Evolutionary conservation across 208 protist genomes (phyloP).

Genomic region (Crithidia acanthocephali): DNA sequence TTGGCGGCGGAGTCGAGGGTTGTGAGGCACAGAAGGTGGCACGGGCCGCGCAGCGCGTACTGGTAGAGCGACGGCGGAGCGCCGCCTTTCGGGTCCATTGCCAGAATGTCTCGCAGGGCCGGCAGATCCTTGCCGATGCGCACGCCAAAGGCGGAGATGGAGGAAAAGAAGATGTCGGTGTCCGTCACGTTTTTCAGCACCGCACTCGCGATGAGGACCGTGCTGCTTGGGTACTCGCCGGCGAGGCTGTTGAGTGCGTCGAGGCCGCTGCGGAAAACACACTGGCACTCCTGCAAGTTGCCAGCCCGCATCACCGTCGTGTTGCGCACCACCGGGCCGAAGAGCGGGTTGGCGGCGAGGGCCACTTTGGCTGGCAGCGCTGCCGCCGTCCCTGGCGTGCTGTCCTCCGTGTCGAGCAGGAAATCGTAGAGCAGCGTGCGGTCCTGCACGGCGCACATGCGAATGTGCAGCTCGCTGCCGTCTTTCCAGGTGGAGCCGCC

Average conservation of each 20-base stretch:
- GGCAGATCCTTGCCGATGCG: conserved; percentile 32
- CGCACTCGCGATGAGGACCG: conserved; percentile 30
- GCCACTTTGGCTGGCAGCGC: conserved; percentile 3
- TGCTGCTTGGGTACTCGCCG: conserved; percentile 12
- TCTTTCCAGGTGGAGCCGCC: conserved; percentile 17
- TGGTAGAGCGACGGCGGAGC: conserved; percentile 41
- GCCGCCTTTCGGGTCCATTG: conserved; percentile 31
- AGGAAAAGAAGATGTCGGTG: conserved; percentile 35
- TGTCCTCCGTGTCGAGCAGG: conserved; percentile 17
- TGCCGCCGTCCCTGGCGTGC: not conserved
- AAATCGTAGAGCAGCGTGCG: conserved; percentile 30
- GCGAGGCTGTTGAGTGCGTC: conserved; percentile 7
- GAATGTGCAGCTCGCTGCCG: conserved; percentile 39
- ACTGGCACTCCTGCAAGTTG: conserved; percentile 12
- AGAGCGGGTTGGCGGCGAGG: conserved; percentile 40
- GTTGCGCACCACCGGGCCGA: conserved; percentile 44
- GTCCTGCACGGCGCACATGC: conserved; percentile 38
- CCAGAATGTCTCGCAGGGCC: conserved; percentile 38
- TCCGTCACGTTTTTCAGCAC: conserved; percentile 30
- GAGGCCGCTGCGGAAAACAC: conserved; percentile 15
- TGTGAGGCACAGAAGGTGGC: conserved; percentile 36
- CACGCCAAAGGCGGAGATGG: conserved; percentile 31
- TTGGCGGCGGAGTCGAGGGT: conserved; percentile 32
- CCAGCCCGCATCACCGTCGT: conserved; percentile 22
- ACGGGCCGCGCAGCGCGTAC: conserved; percentile 41